Percentiles rank a stretch among this genome's conserved stretches.
Evolutionary conservation across 2,329 filamentous ascomycete genomes (phyloP).

Genomic region (Knufia fluminis): DNA sequence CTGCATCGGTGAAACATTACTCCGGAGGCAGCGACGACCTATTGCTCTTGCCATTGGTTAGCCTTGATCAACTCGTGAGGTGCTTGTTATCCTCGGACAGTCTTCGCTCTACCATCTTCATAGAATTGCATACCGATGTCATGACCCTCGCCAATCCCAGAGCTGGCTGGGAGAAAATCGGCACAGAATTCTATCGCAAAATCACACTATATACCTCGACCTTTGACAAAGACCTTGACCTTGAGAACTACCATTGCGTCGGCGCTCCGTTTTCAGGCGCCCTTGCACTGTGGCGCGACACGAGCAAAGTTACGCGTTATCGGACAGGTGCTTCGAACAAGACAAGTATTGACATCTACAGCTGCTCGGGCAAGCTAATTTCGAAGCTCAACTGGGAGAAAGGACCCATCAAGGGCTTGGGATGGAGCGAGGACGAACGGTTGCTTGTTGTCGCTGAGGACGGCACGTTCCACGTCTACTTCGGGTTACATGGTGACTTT

Average conservation of each 20-base stretch:
- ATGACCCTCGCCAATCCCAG: slow-evolving; percentile 55
- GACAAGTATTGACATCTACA: slow-evolving; percentile 88
- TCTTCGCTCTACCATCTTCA: not conserved
- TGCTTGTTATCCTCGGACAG: not conserved
- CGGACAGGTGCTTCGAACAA: slow-evolving; percentile 62
- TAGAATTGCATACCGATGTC: slow-evolving; percentile 8
- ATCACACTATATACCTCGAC: slow-evolving; percentile 84
- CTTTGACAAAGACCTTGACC: slow-evolving; percentile 85
- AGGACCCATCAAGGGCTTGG: slow-evolving; percentile 74
- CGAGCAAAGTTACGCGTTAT: slow-evolving; percentile 71
- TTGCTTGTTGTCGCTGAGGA: slow-evolving; percentile 81
- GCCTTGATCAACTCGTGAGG: not conserved
- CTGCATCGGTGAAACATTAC: not conserved
- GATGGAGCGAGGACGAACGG: slow-evolving; percentile 94
- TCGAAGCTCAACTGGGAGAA: slow-evolving; percentile 84
- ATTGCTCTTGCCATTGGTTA: not conserved
- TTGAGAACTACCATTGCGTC: slow-evolving; percentile 86
- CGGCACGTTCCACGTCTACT: slow-evolving; percentile 81
- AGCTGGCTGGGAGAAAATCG: slow-evolving; percentile 88
- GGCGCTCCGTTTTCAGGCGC: slow-evolving; percentile 91
- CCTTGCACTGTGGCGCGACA: slow-evolving; percentile 81
- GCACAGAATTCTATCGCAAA: slow-evolving; percentile 91
- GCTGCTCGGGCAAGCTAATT: slow-evolving; percentile 80
- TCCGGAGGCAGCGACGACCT: not conserved
- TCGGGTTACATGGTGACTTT: slow-evolving; percentile 89